A percentile compares a stretch with the other conserved stretches of the same genome.
phyloP scores from a whole-genome alignment of 345 rosid genomes.

The Pistacia vera region DNA sequence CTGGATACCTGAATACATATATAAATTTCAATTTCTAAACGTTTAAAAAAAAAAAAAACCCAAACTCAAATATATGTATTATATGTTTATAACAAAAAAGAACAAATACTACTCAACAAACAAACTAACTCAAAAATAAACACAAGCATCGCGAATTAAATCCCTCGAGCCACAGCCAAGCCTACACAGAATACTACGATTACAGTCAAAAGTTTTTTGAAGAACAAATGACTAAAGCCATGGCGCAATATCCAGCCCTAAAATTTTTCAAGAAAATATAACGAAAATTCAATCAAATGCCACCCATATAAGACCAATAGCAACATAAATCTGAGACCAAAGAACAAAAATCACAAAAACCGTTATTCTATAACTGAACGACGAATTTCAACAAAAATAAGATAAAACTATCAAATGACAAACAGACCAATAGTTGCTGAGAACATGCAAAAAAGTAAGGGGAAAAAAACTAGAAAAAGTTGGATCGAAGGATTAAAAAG shows the following conservation, averaged over 20 bases:
- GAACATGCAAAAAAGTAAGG: constrained; percentile 4
- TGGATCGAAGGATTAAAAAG: neutral
- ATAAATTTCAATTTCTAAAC: no score
- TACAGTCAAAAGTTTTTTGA: neutral
- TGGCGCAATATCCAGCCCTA: neutral
- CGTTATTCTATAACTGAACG: neutral
- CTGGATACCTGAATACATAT: no score
- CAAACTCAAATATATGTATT: no score
- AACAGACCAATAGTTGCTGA: constrained; percentile 1
- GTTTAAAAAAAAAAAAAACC: no score
- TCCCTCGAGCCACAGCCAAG: neutral
- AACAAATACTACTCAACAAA: no score
- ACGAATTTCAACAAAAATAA: neutral
- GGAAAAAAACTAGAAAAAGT: neutral
- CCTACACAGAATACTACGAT: neutral
- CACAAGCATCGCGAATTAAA: no score
- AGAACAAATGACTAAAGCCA: neutral
- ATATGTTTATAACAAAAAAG: no score
- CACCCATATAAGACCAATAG: neutral
- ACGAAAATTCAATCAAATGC: neutral
- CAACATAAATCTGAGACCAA: neutral
- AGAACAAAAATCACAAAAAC: neutral
- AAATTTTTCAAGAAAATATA: neutral
- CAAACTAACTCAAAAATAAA: no score
- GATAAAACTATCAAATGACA: neutral